Evolutionary conservation across 352 stramenopile genomes (phyloP), one percentile per base, ranked within the genome.

Genomic region (Globisporangium carolinianum): DNA sequence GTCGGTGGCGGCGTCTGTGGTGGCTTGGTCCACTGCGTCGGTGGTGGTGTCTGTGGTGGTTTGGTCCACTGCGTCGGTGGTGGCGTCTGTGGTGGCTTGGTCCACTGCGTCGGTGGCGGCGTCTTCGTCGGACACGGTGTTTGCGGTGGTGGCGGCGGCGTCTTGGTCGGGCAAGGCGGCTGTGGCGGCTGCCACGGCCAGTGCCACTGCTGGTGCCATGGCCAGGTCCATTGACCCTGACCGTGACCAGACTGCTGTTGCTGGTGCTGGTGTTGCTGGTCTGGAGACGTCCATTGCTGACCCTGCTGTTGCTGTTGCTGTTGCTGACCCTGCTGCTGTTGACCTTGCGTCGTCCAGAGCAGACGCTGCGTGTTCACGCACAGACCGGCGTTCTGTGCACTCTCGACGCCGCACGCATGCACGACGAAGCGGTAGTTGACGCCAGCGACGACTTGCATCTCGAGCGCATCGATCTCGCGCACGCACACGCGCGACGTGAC

Each of bases 341-440:
- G 7, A 15, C 39, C 39, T 11, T 7, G 39, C 39, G 4, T 15
- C 5, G 39, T 11, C 39, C 39, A 45, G 5, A 45, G 39, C 39
- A 15, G 39, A 11, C 39, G 39, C 39, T 45, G 41, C 15, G 41
- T 53, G 24, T 43, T 32, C 3, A 32, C 49, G n/a, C 49, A 53
- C 4, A 53, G 10, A 4, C 49, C 49, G 5, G 49, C 24, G 32
- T 36, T 53, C 15, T 37, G 6, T 2, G 48, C 37, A 32, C 18
- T 35, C 6, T 15, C 17, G 18, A 53, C 49, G 6, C 9, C 24
- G 18, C 49, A 53, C 10, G n/a, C 49, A 24, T 53, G n/a, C 49
- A 53, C 49, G 14, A 18, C 49, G 12, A 32, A 53, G 24, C 15
- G 15, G 49, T 53, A 53, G 49, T 53, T 53, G 11, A 14, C 42